Evolutionary conservation across 805 yeast genomes (phyloP).

Genomic region (Debaryomyces maramus): DNA sequence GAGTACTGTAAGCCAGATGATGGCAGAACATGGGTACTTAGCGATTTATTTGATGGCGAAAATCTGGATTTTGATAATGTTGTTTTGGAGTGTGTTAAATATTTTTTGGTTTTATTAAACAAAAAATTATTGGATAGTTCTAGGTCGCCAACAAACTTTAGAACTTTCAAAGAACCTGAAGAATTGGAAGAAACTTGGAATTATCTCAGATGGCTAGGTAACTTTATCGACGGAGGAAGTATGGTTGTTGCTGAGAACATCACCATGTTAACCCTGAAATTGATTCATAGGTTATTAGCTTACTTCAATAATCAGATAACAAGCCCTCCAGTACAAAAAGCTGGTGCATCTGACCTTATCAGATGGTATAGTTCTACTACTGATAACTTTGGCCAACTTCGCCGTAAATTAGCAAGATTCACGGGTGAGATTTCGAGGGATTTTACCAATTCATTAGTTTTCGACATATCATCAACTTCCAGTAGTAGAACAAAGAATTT

Average conservation of each 20-base stretch:
- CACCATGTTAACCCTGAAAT: conserved; percentile 59
- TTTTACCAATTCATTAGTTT: conserved; percentile 71
- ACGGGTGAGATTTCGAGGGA: conserved; percentile 63
- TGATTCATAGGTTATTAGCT: conserved; percentile 65
- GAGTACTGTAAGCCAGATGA: conserved; percentile 56
- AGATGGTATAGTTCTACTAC: conserved; percentile 69
- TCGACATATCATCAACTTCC: conserved; percentile 46
- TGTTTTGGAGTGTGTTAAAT: conserved; percentile 70
- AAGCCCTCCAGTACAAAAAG: conserved; percentile 51
- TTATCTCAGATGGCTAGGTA: conserved; percentile 73
- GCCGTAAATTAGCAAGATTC: conserved; percentile 81
- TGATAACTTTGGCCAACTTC: conserved; percentile 71
- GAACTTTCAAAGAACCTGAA: conserved; percentile 90
- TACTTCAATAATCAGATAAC: conserved; percentile 71
- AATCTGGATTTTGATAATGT: conserved; percentile 56
- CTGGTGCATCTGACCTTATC: conserved; percentile 36
- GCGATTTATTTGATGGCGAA: conserved; percentile 59
- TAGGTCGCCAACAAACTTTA: conserved; percentile 57
- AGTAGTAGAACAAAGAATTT: conserved; percentile 50
- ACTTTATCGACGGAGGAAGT: conserved; percentile 77
- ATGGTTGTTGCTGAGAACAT: conserved; percentile 79
- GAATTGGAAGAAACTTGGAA: conserved; percentile 82
- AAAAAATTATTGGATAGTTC: conserved; percentile 79
- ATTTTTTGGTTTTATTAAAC: conserved; percentile 68
- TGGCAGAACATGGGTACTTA: conserved; percentile 69